Evolutionary conservation across 2,329 filamentous ascomycete species (phyloP), one percentile per base, ranked within the genome.

Genomic region (Fusarium tanahbumbuense): DNA sequence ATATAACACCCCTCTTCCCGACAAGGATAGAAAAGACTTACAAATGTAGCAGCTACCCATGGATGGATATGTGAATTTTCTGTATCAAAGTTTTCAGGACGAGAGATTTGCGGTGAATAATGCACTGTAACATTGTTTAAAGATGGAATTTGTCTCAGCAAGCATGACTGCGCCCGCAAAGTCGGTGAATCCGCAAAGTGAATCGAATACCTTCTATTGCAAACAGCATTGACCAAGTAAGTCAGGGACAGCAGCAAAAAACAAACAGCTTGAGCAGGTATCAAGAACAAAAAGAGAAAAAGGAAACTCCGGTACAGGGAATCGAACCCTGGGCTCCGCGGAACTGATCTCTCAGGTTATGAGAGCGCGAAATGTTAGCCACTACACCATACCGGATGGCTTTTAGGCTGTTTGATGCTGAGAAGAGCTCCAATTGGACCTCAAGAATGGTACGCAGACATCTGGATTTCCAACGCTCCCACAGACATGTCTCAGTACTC

Each of bases 321-420:
- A 73, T 73, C 72, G 71, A 74, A 74, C 71, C 72, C 72, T 74
- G 68, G 65, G 72, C 72, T 72, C 72, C 70, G 70, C 68, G 72
- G 70, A 56, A 52, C 53, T 50, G 18, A 57, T 73, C 73, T 61
- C 74, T 73, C 71, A 76, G 20, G 55, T 73, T 65, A 49, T 76
- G 75, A 76, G 63, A 76, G 75, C 75, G 75, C 71, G 73, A 76
- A 76, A 76, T 76, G 75, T 76, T 76, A 74, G 75, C 75, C 75
- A 76, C 74, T 76, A 76, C 75, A 77, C 75, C 75, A 77, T 77
- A 76, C 75, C 75, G 75, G 75, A 76, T 32, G 28, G 28, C 7
- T 16, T 16, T 9, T 32, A 32, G 30, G 30, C 30, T 16, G 15
- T 32, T 32, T 32, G 30, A 16, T 34, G 32, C 8, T 34, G 4